A percentile compares a stretch with the other conserved stretches of the same genome.
phyloP scores from a whole-genome alignment of 176 grass and related monocot species.

The Tillandsia leiboldiana region DNA sequence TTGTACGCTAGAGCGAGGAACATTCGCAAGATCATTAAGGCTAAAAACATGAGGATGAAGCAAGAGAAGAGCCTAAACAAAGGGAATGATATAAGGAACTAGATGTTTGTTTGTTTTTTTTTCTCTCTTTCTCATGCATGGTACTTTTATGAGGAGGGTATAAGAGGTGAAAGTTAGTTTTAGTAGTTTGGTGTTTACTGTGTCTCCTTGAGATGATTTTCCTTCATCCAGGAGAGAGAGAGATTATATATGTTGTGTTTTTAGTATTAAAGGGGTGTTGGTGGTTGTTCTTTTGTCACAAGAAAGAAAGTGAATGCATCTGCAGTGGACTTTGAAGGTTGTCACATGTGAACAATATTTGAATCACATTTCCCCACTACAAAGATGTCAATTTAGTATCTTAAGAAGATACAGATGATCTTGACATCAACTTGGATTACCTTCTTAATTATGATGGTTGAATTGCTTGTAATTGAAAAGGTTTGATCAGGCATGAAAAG shows the following conservation, averaged over 20 bases:
- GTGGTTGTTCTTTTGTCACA: neutral
- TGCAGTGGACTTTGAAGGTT: neutral
- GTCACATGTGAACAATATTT: neutral
- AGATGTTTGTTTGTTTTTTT: neutral
- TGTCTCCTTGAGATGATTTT: constrained; percentile 69
- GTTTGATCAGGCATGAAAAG: too few species aligned
- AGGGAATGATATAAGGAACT: constrained; percentile 3
- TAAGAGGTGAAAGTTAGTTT: constrained; percentile 1
- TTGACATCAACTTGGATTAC: too few species aligned
- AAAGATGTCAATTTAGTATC: neutral
- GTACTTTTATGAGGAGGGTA: neutral
- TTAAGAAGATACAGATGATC: neutral
- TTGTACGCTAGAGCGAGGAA: constrained; percentile 23
- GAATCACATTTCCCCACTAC: neutral
- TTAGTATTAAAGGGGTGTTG: neutral
- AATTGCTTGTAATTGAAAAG: too few species aligned
- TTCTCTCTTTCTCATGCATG: neutral
- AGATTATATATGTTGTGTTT: too few species aligned
- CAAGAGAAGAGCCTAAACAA: constrained; percentile 2
- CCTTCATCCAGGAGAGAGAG: constrained; percentile 65
- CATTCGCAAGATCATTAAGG: constrained; percentile 7
- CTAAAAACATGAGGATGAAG: constrained; percentile 11
- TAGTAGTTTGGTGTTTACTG: constrained; percentile 23
- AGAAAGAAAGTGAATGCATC: too few species aligned
- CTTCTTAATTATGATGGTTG: too few species aligned